These are phyloP conservation scores for Plasmodium vivax DNA, from an alignment of 169 alveolate genomes.

Conservation along the genomic window DNA sequence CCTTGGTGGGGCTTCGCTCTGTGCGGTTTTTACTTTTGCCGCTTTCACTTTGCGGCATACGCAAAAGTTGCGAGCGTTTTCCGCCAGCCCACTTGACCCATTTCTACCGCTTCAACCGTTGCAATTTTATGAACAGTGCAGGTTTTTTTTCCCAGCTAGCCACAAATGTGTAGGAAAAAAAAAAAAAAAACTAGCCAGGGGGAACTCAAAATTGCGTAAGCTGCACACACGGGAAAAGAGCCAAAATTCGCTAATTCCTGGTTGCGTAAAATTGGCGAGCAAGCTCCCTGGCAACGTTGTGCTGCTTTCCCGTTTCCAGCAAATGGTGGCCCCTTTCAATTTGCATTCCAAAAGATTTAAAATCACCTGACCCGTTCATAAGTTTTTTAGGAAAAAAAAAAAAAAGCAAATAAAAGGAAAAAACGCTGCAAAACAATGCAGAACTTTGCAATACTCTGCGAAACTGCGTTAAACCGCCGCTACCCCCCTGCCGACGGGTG, in stretches of 20 bases:
- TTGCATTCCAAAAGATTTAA: background rate
- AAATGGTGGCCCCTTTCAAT: background rate
- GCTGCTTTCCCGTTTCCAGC: background rate
- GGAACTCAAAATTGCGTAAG: background rate
- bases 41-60: background rate
- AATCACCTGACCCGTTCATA: background rate
- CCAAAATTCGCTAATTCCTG: background rate
- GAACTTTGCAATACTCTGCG: background rate
- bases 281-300: background rate
- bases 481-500: background rate
- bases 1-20: background rate
- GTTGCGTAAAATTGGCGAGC: background rate
- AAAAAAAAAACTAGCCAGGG: background rate
- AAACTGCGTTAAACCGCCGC: background rate
- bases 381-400: background rate
- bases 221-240: background rate
- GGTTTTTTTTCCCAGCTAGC: slow-evolving; percentile 8
- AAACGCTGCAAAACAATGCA: background rate
- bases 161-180: background rate
- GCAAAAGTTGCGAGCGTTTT: background rate
- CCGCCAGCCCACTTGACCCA: background rate
- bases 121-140: slow-evolving; percentile 22
- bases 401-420: background rate
- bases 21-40: background rate
- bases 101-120: background rate